Conservation (phyloP, 352 stramenopile species). For the Peronospora tabacina region DNA sequence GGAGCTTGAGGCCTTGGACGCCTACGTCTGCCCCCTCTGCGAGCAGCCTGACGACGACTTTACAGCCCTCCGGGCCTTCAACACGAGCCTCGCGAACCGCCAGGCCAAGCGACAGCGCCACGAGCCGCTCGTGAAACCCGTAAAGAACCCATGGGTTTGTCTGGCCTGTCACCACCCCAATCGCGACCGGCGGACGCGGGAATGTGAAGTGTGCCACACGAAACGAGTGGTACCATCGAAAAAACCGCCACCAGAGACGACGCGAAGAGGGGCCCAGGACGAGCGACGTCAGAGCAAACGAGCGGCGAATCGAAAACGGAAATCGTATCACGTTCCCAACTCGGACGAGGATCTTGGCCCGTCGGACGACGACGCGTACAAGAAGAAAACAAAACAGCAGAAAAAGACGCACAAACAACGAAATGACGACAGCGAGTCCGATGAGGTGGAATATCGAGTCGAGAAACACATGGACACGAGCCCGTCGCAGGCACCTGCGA, state of each 20-base stretch:
- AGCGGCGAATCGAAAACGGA: conserved; percentile 55
- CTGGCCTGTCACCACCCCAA: conserved; percentile 40
- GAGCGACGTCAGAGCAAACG: conserved; percentile 52
- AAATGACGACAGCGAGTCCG: conserved; percentile 28
- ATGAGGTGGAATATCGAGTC: conserved; percentile 37
- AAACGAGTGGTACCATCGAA: conserved; percentile 22
- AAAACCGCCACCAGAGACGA: conserved; percentile 18
- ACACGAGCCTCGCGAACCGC: conserved; percentile 69
- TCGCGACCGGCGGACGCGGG: conserved; percentile 27
- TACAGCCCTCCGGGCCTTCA: conserved; percentile 49
- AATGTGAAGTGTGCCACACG: conserved; percentile 40
- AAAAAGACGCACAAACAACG: conserved; percentile 23
- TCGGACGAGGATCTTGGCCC: conserved; percentile 71
- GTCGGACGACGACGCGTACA: conserved; percentile 33
- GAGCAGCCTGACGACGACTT: conserved; percentile 67
- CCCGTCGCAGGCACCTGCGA: conserved; percentile 1
- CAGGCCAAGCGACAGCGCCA: conserved; percentile 43
- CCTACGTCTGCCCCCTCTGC: conserved; percentile 82
- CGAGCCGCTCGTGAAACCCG: conserved; percentile 18
- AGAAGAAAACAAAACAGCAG: conserved; percentile 26
- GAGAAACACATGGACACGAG: conserved; percentile 21
- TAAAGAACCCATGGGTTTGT: conserved; percentile 39
- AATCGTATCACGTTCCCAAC: conserved; percentile 73
- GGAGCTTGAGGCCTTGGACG: conserved; percentile 78
- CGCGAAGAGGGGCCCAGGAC: conserved; percentile 19